Conservation (phyloP, 1,284 basidiomycete genomes). For the Vanrija pseudolonga region DNA sequence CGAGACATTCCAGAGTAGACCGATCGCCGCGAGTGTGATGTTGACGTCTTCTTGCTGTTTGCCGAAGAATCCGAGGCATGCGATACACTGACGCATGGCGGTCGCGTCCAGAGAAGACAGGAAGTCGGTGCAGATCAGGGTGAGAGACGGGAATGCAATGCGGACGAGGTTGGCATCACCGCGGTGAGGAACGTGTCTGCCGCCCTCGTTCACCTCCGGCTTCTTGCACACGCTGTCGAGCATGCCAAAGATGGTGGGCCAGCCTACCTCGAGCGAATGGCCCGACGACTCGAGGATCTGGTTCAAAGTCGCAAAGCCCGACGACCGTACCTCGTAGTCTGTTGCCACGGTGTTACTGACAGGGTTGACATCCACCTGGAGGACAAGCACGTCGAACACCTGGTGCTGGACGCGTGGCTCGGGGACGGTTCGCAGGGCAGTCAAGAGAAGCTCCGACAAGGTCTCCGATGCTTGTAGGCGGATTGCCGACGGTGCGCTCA, state of each 20-base stretch:
- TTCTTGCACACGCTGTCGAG: slow-evolving; percentile 69
- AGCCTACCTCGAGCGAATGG: slow-evolving; percentile 83
- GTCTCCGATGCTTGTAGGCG: slow-evolving; percentile 83
- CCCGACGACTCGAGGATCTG: slow-evolving; percentile 85
- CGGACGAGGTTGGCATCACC: slow-evolving; percentile 47
- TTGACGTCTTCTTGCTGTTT: slow-evolving; percentile 85
- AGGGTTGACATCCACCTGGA: slow-evolving; percentile 61
- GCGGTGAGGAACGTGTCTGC: slow-evolving; percentile 9
- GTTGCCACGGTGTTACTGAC: slow-evolving; percentile 35
- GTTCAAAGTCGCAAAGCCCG: slow-evolving; percentile 83
- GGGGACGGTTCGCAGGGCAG: slow-evolving; percentile 59
- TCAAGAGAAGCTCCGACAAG: slow-evolving; percentile 72
- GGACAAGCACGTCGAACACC: slow-evolving; percentile 73
- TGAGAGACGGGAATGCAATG: slow-evolving; percentile 89
- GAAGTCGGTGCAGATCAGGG: slow-evolving; percentile 84
- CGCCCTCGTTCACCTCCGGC: not conserved
- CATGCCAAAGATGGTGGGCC: slow-evolving; percentile 90
- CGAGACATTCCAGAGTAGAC: slow-evolving; percentile 87
- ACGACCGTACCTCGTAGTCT: slow-evolving; percentile 70
- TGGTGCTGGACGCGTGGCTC: slow-evolving; percentile 67
- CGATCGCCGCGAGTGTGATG: slow-evolving; percentile 87
- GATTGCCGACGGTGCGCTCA: slow-evolving; percentile 67
- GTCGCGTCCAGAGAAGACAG: slow-evolving; percentile 73
- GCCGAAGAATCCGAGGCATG: slow-evolving; percentile 83
- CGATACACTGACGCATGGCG: slow-evolving; percentile 81